Evolutionary conservation across 495 filamentous ascomycete genomes (phyloP).

Genomic region (Baudoinia panamericana): DNA sequence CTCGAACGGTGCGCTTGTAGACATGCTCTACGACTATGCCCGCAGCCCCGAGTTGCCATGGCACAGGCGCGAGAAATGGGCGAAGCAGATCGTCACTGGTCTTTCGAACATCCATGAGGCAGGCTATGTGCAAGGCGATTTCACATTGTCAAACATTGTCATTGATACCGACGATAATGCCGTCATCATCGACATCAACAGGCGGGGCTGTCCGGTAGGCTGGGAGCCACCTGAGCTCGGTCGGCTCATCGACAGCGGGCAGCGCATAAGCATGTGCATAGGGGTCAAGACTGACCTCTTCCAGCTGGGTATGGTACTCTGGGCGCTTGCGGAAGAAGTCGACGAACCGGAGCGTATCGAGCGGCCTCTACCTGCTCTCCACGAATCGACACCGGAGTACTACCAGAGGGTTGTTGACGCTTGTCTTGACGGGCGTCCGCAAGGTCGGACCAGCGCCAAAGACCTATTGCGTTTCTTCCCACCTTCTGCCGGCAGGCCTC

Average conservation of each 20-base stretch:
- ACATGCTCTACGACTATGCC: constrained; percentile 70
- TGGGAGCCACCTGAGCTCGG: constrained; percentile 96
- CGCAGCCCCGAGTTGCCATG: constrained; percentile 45
- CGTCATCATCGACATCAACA: constrained; percentile 97
- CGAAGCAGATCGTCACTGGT: constrained; percentile 79
- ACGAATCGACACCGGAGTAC: constrained; percentile 19
- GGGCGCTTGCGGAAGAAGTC: constrained; percentile 73
- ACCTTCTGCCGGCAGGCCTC: not conserved
- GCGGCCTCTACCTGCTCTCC: constrained; percentile 45
- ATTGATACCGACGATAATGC: constrained; percentile 75
- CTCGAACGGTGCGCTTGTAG: constrained; percentile 72
- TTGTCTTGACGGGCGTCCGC: constrained; percentile 24
- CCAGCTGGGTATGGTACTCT: constrained; percentile 94
- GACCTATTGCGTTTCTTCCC: constrained; percentile 25
- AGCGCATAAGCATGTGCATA: constrained; percentile 95
- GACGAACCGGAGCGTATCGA: constrained; percentile 78
- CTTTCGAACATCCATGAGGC: constrained; percentile 88
- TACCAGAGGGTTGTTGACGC: constrained; percentile 21
- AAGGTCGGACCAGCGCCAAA: constrained; percentile 20
- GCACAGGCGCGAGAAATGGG: constrained; percentile 75
- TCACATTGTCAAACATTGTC: constrained; percentile 94
- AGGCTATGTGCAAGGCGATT: constrained; percentile 95
- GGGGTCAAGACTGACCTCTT: constrained; percentile 94
- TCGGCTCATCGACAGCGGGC: constrained; percentile 75
- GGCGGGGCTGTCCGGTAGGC: constrained; percentile 85